A percentile compares a stretch with the other conserved stretches of the same genome.
These are phyloP conservation scores for Talaromyces albobiverticillius DNA, from an alignment of 2,329 filamentous ascomycete genomes.

Conservation along the genomic window DNA sequence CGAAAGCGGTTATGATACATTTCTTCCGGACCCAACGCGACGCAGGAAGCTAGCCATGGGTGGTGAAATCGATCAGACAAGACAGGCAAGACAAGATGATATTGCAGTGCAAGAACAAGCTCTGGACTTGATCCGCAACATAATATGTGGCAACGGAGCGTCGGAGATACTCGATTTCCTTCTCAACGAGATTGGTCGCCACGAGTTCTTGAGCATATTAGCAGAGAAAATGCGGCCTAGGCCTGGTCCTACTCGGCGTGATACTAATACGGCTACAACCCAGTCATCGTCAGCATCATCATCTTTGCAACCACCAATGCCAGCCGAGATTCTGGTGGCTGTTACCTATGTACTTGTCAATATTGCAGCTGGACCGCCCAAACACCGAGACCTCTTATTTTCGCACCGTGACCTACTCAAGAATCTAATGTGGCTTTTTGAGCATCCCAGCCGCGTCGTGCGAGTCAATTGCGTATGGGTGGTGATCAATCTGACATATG, in stretches of 20 bases:
- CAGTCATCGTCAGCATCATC: slow-evolving; percentile 16
- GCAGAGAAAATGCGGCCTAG: slow-evolving; percentile 68
- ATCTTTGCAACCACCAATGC: slow-evolving; percentile 25
- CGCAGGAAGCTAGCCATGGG: slow-evolving; percentile 50
- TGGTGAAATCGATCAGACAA: slow-evolving; percentile 64
- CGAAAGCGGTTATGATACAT: slow-evolving; percentile 25
- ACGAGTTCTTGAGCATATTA: slow-evolving; percentile 76
- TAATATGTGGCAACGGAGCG: slow-evolving; percentile 66
- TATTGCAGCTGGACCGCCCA: slow-evolving; percentile 75
- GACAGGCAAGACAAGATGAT: slow-evolving; percentile 72
- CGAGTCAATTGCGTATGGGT: slow-evolving; percentile 78
- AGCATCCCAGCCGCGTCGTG: slow-evolving; percentile 69
- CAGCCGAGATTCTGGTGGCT: slow-evolving; percentile 67
- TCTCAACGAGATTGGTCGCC: slow-evolving; percentile 70
- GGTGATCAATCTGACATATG: slow-evolving; percentile 79
- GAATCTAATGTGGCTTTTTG: slow-evolving; percentile 69
- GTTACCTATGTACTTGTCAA: slow-evolving; percentile 83
- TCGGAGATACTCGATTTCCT: slow-evolving; percentile 79
- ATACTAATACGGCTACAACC: slow-evolving; percentile 23
- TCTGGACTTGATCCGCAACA: slow-evolving; percentile 83
- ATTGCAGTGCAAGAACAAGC: slow-evolving; percentile 87
- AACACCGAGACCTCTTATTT: slow-evolving; percentile 74
- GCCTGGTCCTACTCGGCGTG: slow-evolving; percentile 30
- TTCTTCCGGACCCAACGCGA: slow-evolving; percentile 38
- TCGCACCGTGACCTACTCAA: slow-evolving; percentile 73